A percentile compares a stretch with the other conserved stretches of the same genome.
These are phyloP conservation scores for Raphanus sativus DNA, from an alignment of 345 rosid genomes.

Conservation along the genomic window DNA sequence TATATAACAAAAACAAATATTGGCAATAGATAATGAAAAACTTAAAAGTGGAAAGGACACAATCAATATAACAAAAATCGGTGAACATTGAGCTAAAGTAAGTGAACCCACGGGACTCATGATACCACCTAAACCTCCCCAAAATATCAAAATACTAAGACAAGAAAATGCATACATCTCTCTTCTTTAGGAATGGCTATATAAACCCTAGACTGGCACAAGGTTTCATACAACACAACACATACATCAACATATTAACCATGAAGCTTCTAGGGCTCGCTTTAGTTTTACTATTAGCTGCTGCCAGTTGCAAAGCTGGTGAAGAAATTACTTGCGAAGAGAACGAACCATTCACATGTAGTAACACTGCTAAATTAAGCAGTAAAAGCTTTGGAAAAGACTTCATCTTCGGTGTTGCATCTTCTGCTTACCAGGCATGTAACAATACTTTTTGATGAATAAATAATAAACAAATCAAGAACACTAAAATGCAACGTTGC, in stretches of 20 bases:
- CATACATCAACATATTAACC: not conserved
- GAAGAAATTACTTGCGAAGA: not conserved
- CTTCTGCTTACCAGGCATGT: slow-evolving; percentile 1
- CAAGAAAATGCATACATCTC: not conserved
- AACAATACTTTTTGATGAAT: not conserved
- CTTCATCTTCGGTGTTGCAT: not conserved
- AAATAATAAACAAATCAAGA: not conserved
- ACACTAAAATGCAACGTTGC: not conserved
- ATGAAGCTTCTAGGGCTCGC: not conserved
- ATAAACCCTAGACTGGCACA: not conserved
- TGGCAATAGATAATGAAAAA: not conserved
- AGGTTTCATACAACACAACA: not conserved
- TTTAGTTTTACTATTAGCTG: not conserved
- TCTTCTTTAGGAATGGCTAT: not conserved
- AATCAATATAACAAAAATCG: not conserved
- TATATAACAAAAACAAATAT: not conserved
- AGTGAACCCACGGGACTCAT: not conserved
- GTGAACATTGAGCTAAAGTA: not conserved
- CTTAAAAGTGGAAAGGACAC: not conserved
- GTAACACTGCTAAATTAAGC: not conserved
- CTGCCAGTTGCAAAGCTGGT: not conserved
- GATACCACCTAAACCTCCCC: not conserved
- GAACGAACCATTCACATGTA: not conserved
- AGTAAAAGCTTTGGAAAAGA: not conserved
- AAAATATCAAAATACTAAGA: not conserved